A percentile compares a stretch with the other conserved stretches of the same genome.
These are phyloP conservation scores for Inonotus hispidus DNA, from an alignment of 1,284 basidiomycete genomes.

Conservation along the genomic window DNA sequence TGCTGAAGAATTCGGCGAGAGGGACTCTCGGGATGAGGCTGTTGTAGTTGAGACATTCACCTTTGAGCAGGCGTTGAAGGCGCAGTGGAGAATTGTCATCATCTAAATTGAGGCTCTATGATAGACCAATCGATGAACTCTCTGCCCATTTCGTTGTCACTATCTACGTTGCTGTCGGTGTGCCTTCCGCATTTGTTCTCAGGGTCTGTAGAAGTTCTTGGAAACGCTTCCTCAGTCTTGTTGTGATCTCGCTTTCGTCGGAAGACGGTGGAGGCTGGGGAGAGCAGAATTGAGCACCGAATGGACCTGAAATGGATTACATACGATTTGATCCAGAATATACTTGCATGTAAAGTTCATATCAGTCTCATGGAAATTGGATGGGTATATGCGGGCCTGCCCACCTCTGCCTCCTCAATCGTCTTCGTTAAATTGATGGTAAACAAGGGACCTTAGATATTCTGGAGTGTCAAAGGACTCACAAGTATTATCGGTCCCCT, in stretches of 20 bases:
- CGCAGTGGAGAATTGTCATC: conserved; percentile 3
- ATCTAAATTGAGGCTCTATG: neutral
- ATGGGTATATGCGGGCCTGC: neutral
- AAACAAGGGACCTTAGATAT: neutral
- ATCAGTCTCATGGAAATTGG: neutral
- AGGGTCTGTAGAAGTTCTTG: conserved; percentile 26
- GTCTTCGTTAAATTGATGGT: conserved; percentile 21
- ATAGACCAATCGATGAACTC: neutral
- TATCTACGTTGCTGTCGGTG: neutral
- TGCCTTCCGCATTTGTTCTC: conserved; percentile 26
- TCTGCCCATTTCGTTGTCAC: neutral
- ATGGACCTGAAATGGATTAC: neutral
- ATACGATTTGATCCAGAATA: conserved; percentile 28
- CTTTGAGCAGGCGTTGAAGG: conserved; percentile 2
- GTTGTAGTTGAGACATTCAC: conserved; percentile 5
- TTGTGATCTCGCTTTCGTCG: conserved; percentile 26
- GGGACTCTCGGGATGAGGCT: neutral
- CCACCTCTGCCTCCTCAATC: conserved; percentile 29
- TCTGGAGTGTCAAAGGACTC: neutral
- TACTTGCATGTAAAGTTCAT: conserved; percentile 20
- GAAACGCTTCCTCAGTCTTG: conserved; percentile 25
- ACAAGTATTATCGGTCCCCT: conserved; percentile 17
- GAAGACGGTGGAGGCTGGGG: conserved; percentile 25
- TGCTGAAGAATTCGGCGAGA: neutral
- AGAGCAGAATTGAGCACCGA: neutral